phyloP scores from a whole-genome alignment of 768 basidiomycete genomes.

The Symmetrospora coprosmae region DNA sequence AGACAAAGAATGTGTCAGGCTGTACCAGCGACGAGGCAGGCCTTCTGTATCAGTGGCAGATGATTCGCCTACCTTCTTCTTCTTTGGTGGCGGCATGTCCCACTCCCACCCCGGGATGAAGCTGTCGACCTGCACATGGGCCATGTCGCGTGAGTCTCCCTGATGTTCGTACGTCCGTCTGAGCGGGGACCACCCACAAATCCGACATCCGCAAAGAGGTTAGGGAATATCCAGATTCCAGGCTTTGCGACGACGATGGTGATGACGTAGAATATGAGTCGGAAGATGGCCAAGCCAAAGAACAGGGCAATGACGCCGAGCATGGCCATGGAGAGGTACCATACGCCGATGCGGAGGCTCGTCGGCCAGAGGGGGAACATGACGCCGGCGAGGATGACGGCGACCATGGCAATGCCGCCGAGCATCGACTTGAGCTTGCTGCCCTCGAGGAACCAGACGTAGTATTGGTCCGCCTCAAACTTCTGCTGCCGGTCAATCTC shows the following conservation, averaged over 20 bases:
- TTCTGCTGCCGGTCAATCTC: constrained; percentile 58
- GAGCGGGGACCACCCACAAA: constrained; percentile 53
- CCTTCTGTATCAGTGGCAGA: neutral
- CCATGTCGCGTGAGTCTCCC: neutral
- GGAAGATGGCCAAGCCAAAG: constrained; percentile 75
- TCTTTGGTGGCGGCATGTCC: constrained; percentile 67
- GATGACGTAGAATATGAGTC: constrained; percentile 83
- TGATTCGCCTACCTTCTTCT: constrained; percentile 41
- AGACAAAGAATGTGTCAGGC: too few relatives aligned
- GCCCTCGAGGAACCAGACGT: constrained; percentile 93
- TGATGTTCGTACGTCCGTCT: neutral
- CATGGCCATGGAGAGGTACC: constrained; percentile 81
- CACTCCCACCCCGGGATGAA: constrained; percentile 96
- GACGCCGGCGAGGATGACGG: constrained; percentile 82
- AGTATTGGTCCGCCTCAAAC: constrained; percentile 68
- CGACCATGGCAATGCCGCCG: constrained; percentile 79
- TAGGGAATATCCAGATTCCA: constrained; percentile 98
- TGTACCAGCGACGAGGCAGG: neutral
- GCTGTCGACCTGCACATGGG: constrained; percentile 61
- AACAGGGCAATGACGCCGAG: constrained; percentile 78
- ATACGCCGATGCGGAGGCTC: constrained; percentile 79
- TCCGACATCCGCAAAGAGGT: constrained; percentile 93
- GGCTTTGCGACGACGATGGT: constrained; percentile 72
- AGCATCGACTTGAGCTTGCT: constrained; percentile 86
- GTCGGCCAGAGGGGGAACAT: constrained; percentile 99